phyloP scores from a whole-genome alignment of 345 rosid species.

The Streptanthus diversifolius region DNA sequence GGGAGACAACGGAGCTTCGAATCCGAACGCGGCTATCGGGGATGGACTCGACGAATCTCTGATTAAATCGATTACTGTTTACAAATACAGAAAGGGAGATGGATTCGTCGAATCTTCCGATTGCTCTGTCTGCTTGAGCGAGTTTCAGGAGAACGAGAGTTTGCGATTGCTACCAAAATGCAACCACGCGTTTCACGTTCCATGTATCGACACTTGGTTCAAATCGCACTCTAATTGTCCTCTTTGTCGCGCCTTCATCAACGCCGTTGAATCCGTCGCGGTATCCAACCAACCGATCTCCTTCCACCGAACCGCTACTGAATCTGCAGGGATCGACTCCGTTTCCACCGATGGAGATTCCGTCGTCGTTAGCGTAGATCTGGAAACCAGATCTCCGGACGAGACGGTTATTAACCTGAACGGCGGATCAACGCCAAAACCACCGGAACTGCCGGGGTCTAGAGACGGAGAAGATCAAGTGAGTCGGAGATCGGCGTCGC shows the following conservation, averaged over 20 bases:
- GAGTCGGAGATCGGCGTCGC: constrained; percentile 51
- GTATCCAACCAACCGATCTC: too few species aligned
- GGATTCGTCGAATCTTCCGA: constrained; percentile 66
- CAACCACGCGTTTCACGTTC: constrained; percentile 75
- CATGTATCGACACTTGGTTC: constrained; percentile 88
- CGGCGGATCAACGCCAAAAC: constrained; percentile 11
- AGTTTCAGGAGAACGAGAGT: constrained; percentile 68
- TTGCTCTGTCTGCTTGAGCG: constrained; percentile 74
- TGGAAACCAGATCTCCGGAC: constrained; percentile 31
- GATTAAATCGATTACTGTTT: constrained; percentile 57
- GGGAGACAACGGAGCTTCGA: not conserved
- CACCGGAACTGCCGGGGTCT: not conserved
- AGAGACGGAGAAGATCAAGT: constrained; percentile 11
- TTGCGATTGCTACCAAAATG: constrained; percentile 67
- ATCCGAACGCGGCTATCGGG: not conserved
- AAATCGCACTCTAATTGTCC: constrained; percentile 81
- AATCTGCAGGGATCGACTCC: not conserved
- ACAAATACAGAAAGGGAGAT: constrained; percentile 50
- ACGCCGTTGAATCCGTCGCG: not conserved
- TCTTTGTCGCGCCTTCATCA: constrained; percentile 55
- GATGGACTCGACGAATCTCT: constrained; percentile 62
- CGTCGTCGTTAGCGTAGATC: constrained; percentile 41
- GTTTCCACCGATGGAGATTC: constrained; percentile 23
- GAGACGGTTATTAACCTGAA: constrained; percentile 19
- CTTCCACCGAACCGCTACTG: too few species aligned